Conservation (phyloP, 345 rosid species). For the Camelina neglecta region DNA sequence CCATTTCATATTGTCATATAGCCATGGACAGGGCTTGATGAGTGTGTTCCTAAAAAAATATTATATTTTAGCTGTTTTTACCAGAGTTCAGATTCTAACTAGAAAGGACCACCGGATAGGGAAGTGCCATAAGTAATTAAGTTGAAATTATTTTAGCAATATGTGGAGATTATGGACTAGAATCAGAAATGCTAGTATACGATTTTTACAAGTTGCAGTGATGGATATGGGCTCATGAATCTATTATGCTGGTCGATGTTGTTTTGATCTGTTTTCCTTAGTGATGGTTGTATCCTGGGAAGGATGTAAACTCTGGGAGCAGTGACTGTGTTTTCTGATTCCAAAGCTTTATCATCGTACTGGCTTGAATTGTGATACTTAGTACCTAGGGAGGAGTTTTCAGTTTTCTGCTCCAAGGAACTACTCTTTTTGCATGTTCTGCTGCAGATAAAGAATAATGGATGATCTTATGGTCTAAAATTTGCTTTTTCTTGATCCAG, state of each 20-base stretch:
- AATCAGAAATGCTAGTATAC: neutral
- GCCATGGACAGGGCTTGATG: neutral
- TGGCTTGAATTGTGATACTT: no score
- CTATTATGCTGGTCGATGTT: neutral
- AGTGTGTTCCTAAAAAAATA: neutral
- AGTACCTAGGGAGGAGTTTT: no score
- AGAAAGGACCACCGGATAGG: constrained; percentile 4
- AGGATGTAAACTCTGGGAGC: neutral
- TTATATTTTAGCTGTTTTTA: neutral
- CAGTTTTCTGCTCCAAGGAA: neutral
- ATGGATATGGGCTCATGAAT: neutral
- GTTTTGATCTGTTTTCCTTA: constrained; percentile 3
- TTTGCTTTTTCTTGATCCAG: constrained; percentile 18
- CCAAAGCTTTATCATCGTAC: neutral
- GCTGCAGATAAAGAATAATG: constrained; percentile 8
- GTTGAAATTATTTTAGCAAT: neutral
- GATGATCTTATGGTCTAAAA: neutral
- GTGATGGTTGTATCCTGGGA: constrained; percentile 3
- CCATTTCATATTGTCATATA: neutral
- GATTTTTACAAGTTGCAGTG: neutral
- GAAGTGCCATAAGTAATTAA: neutral
- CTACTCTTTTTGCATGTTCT: constrained; percentile 2
- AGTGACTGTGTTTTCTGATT: constrained; percentile 9
- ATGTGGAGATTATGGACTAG: constrained; percentile 1
- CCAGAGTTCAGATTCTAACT: constrained; percentile 14